Evolutionary conservation across 116 monocot species (phyloP).

Genomic region (Dioscorea cayenensis): DNA sequence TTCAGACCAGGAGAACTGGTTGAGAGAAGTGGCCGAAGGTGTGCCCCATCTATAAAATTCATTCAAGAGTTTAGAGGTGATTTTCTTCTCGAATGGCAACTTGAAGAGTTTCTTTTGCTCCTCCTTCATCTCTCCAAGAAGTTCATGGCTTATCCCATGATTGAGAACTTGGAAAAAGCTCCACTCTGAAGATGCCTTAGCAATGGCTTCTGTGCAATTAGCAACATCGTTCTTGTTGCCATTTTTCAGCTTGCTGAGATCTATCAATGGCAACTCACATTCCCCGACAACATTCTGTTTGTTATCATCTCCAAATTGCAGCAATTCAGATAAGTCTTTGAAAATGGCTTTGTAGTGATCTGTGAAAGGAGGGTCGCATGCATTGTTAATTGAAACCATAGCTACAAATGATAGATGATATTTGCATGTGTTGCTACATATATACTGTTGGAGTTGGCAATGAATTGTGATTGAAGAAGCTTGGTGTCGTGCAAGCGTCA

Average conservation of each 20-base stretch:
- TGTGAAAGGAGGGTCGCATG: constrained; percentile 26
- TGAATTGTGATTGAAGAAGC: too few species aligned
- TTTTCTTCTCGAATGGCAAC: constrained; percentile 57
- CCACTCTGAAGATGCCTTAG: constrained; percentile 49
- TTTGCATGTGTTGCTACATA: neutral
- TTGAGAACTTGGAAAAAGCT: constrained; percentile 57
- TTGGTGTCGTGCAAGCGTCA: too few species aligned
- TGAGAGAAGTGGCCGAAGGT: constrained; percentile 41
- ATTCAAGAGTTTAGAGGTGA: constrained; percentile 23
- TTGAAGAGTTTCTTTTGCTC: constrained; percentile 53
- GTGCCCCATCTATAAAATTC: constrained; percentile 71
- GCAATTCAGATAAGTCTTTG: too few species aligned
- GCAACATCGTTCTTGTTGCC: constrained; percentile 7
- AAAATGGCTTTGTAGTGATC: constrained; percentile 19
- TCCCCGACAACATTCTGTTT: constrained; percentile 13
- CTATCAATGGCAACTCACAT: constrained; percentile 43
- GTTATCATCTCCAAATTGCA: neutral
- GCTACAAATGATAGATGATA: neutral
- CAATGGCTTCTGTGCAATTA: constrained; percentile 23
- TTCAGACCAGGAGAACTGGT: constrained; percentile 90
- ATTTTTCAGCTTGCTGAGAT: constrained; percentile 18
- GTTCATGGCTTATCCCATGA: constrained; percentile 60
- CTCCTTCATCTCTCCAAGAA: constrained; percentile 34
- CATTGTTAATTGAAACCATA: constrained; percentile 3
- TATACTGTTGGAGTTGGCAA: too few species aligned